Evolutionary conservation across 495 filamentous ascomycete species (phyloP), one percentile per base, ranked within the genome.

Genomic region (Chaetomium tenue): DNA sequence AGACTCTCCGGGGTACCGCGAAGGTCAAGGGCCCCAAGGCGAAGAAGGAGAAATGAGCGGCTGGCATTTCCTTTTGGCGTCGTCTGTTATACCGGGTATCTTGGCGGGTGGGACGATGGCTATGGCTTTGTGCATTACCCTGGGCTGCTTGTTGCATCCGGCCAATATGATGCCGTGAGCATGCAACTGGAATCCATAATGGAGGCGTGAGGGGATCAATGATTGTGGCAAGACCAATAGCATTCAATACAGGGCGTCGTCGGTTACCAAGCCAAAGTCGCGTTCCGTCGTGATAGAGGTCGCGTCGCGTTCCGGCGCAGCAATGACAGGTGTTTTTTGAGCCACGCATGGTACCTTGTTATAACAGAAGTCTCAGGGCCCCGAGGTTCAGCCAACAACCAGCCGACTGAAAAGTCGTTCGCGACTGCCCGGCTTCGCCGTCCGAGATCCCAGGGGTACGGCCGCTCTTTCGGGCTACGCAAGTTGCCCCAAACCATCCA

Each of bases 1-100:
- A 98, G 91, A 92, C 93, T 79, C 89, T 96, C 78, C 91, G 95
- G 68, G 95, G 95, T 78, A 93, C 89, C 71, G 95, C 92, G 74
- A 98, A 97, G 79, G 83, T 84, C 79, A 85, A 85, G 90, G 90
- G 90, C 76, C 88, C 87, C 73, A 88, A 89, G 83, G 89, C 92
- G 84, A 86, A 89, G 78, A 89, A 89, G 83, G 85, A 88, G 76
- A 82, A 83, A 76, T 83, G 76, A 78, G 66, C 68, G 71, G 44
- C 59, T 68, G 61, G 69, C 74, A 54, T 70, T 68, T 68, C 30
- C 57, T 69, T 71, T 66, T 66, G 64, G 67, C 67, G 71, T 70
- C 69, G 61, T 71, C 66, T 70, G 66, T 57, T 66, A 58, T 59
- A 68, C 61, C 60, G 66, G 65, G 67, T 63, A 58, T 68, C 67